Conservation (phyloP, 139 green algal species). For the Pedinophyceae sp. region DNA sequence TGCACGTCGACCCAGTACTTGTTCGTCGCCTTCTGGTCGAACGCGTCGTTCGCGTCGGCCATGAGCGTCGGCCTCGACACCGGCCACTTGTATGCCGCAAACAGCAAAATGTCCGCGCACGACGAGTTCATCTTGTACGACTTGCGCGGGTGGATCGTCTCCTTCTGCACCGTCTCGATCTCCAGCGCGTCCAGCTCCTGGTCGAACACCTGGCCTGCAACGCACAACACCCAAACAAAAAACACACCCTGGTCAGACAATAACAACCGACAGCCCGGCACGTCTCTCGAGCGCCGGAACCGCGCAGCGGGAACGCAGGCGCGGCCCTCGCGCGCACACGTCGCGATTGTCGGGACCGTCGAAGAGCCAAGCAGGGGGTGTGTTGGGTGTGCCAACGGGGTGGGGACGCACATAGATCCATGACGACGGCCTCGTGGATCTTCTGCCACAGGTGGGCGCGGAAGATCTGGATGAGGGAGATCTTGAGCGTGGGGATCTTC, state of each 20-base stretch:
- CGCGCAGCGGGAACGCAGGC: no score
- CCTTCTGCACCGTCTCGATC: conserved; percentile 99
- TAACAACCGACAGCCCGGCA: no score
- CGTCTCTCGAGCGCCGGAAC: no score
- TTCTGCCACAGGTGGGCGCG: conserved; percentile 99
- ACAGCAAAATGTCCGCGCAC: conserved; percentile 94
- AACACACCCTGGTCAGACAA: not conserved
- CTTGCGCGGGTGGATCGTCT: conserved; percentile 99
- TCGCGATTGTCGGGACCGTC: no score
- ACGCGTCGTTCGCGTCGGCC: conserved; percentile 84
- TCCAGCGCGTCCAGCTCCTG: conserved; percentile 98
- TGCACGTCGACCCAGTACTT: conserved; percentile 98
- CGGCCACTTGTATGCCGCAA: conserved; percentile 91
- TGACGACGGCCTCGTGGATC: conserved; percentile 95
- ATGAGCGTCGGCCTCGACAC: conserved; percentile 90
- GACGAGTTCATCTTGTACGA: conserved; percentile 98
- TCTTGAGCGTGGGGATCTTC: conserved; percentile 99
- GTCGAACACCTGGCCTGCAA: conserved; percentile 80
- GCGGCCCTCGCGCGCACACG: no score
- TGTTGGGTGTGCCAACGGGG: not conserved
- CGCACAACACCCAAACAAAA: conserved; percentile 7
- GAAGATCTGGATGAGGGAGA: conserved; percentile 99
- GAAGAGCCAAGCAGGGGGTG: not conserved
- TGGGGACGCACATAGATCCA: conserved; percentile 42
- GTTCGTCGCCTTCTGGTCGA: conserved; percentile 87